A percentile compares a stretch with the other conserved stretches of the same genome.
Evolutionary conservation across 768 basidiomycete species (phyloP).

Genomic region (Galerina marginata): DNA sequence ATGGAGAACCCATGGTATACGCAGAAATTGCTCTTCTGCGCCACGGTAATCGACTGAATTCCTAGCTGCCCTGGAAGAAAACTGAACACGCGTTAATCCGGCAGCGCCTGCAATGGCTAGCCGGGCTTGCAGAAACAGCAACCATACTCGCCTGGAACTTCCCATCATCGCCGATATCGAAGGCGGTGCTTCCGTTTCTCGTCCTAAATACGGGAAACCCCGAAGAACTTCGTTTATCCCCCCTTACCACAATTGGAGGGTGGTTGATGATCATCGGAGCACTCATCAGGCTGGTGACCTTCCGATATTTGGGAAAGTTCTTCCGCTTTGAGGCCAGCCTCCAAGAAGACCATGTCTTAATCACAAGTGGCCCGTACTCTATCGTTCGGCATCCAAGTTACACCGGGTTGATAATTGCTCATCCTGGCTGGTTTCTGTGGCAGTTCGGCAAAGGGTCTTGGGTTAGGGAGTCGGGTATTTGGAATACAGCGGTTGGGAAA

Average conservation of each 20-base stretch:
- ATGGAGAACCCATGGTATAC: slow-evolving; percentile 17
- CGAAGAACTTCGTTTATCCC: slow-evolving; percentile 1
- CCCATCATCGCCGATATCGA: slow-evolving; percentile 6
- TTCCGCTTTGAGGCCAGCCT: slow-evolving; percentile 53
- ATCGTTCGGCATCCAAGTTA: slow-evolving; percentile 47
- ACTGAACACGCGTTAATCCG: not conserved
- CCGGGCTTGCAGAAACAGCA: slow-evolving; percentile 10
- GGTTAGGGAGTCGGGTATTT: slow-evolving; percentile 45
- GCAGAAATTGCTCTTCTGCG: not conserved
- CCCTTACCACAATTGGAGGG: slow-evolving; percentile 6
- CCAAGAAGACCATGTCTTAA: slow-evolving; percentile 46
- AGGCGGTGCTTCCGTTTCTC: slow-evolving; percentile 1
- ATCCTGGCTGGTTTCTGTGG: slow-evolving; percentile 33
- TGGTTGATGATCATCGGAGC: slow-evolving; percentile 16
- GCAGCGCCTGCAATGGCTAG: slow-evolving; percentile 10
- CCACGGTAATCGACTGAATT: not conserved
- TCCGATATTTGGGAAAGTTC: slow-evolving; percentile 26
- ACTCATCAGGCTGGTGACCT: slow-evolving; percentile 12
- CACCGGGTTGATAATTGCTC: slow-evolving; percentile 41
- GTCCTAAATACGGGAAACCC: slow-evolving; percentile 13
- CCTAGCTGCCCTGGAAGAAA: not conserved
- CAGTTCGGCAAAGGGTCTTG: slow-evolving; percentile 43
- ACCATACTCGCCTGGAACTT: slow-evolving; percentile 17
- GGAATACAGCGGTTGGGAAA: slow-evolving; percentile 35
- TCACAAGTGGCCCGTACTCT: slow-evolving; percentile 34